These are phyloP conservation scores for Globisporangium spinosum DNA, from an alignment of 352 stramenopile species.

Conservation along the genomic window DNA sequence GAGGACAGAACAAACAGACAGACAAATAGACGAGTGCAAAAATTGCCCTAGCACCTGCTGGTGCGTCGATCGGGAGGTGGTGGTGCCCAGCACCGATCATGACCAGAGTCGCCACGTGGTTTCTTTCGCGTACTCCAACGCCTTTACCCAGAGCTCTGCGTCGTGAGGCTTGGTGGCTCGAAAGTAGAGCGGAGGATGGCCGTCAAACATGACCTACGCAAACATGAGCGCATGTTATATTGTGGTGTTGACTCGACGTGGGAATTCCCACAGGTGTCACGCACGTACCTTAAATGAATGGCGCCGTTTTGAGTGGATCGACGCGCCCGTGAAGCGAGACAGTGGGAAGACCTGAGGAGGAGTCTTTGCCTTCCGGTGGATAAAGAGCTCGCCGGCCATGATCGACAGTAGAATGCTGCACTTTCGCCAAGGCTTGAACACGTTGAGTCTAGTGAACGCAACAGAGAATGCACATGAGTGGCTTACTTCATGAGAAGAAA, in stretches of 20 bases:
- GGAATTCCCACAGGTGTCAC: not conserved
- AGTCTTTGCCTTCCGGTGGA: constrained; percentile 25
- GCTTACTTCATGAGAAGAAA: not conserved
- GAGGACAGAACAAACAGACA: not conserved
- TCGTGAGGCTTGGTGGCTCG: constrained; percentile 16
- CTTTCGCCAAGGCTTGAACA: constrained; percentile 27
- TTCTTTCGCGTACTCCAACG: constrained; percentile 35
- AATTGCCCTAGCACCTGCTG: constrained; percentile 24
- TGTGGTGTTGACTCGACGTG: not conserved
- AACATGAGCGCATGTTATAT: not conserved
- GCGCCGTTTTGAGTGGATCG: constrained; percentile 20
- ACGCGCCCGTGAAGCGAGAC: constrained; percentile 25
- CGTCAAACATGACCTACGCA: constrained; percentile 26
- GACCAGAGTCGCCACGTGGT: constrained; percentile 21
- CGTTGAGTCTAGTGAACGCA: constrained; percentile 14
- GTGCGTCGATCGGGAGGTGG: constrained; percentile 26
- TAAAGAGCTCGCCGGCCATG: constrained; percentile 23
- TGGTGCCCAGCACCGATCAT: constrained; percentile 2
- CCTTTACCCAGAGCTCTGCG: constrained; percentile 26
- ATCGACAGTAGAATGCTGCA: constrained; percentile 27
- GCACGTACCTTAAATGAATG: constrained; percentile 24
- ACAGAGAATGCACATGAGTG: not conserved
- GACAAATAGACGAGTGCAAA: not conserved
- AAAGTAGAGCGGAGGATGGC: constrained; percentile 24
- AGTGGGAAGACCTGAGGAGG: constrained; percentile 18